Base-by-base conservation (phyloP, 371 early-diverging fungal species). In the Mucor piriformis region DNA sequence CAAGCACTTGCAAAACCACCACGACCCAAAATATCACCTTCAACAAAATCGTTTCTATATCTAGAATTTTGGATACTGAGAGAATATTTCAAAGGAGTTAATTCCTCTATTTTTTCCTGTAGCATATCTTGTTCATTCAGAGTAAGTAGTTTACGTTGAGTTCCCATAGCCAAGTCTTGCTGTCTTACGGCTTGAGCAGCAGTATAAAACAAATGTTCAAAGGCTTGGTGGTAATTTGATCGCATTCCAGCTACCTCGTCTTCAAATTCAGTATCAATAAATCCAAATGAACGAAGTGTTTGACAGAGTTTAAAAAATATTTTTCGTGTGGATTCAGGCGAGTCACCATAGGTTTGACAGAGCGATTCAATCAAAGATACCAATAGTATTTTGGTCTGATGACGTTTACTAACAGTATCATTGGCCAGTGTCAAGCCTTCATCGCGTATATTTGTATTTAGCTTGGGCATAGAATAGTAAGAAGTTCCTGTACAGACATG, bases 1-100 rank as follows among this genome's bases (percentile, higher is more conserved):
- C 77, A 92, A 2, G 97, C 99, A 32, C 83, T 86, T 1, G 97
- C 99, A 75, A 96, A 98, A 3, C 97, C 98, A 25, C 99, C 99
- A 44, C 85, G 84, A 10, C 99, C 98, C 7, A 97, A 76, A 29
- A 84, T 66, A 6, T 75, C 66, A 6, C 92, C 59, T 69, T 95
- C 92, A 2, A 81, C 73, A 83, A 95, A 96, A 67, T 97, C 97
- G 53, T 89, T 88, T 13, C 68, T 69, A 69, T 95, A 97, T 5
- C 95, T 85, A 21, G 92, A 86, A 37, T 82, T 78, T 21, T 85
- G 81, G n/a, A 83, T 70, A 23, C 79, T 82, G 21, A 57, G 32
- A 1, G 50, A 47, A 12, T 44, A 51, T 6, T 35, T 18, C 11
- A 50, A 50, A 3, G 24, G 48, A 16, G 3, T 18, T 7, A 13